Conservation (phyloP, 2,329 filamentous ascomycete genomes). For the Grosmannia penicillata region DNA sequence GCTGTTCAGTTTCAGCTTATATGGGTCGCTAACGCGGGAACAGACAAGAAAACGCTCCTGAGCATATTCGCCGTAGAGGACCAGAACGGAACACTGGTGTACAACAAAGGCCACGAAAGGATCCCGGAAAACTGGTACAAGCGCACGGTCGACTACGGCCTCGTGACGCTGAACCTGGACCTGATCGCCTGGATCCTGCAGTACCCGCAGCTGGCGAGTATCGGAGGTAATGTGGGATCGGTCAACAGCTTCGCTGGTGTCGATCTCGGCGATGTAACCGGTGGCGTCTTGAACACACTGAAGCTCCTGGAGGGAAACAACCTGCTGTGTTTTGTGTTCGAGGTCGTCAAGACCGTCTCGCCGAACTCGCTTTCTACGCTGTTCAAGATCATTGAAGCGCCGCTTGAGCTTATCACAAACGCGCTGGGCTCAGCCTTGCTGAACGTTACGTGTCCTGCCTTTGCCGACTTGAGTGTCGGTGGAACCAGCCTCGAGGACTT, state of each 20-base stretch:
- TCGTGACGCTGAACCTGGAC: not conserved
- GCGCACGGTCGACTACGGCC: not conserved
- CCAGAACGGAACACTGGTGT: not conserved
- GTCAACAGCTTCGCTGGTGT: not conserved
- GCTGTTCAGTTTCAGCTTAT: not conserved
- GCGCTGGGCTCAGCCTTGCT: not conserved
- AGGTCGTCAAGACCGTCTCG: not conserved
- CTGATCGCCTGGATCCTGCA: not conserved
- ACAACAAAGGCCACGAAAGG: not conserved
- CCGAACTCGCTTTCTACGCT: not conserved
- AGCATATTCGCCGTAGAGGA: not conserved
- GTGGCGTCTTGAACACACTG: not conserved
- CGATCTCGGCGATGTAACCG: not conserved
- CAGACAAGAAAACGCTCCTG: not conserved
- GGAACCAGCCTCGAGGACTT: not conserved
- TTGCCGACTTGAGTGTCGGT: not conserved
- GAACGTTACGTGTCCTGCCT: not conserved
- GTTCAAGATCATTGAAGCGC: not conserved
- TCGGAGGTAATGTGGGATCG: not conserved
- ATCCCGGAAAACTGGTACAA: not conserved
- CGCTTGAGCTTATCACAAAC: not conserved
- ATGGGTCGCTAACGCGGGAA: no score
- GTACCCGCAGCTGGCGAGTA: not conserved
- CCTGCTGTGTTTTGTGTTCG: not conserved
- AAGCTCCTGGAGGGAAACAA: constrained; percentile 1